phyloP scores from a whole-genome alignment of 2,329 filamentous ascomycete genomes.

The Alternaria alternata region DNA sequence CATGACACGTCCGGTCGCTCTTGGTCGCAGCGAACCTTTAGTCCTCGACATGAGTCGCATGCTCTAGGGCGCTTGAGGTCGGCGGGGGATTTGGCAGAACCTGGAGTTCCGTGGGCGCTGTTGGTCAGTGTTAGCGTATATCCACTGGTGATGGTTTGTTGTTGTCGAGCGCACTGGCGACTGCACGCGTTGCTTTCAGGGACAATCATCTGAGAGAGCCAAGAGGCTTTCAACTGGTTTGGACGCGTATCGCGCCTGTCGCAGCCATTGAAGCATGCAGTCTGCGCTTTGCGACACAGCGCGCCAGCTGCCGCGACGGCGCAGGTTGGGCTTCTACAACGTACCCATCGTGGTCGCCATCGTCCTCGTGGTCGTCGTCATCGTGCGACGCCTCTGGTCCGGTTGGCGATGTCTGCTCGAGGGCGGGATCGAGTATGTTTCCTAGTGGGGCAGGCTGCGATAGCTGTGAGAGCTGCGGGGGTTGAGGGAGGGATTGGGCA shows the following conservation, averaged over 20 bases:
- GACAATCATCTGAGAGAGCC: neutral
- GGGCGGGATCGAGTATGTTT: conserved; percentile 41
- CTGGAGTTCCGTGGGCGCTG: conserved; percentile 38
- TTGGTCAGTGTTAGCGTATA: conserved; percentile 9
- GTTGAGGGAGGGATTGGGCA: conserved; percentile 12
- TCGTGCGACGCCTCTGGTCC: neutral
- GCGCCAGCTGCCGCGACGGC: neutral
- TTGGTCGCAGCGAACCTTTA: conserved; percentile 80
- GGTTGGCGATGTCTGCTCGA: conserved; percentile 42
- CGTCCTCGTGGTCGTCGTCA: conserved; percentile 38
- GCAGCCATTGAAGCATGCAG: neutral
- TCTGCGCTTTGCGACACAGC: neutral
- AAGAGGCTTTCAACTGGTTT: neutral
- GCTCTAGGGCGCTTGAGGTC: conserved; percentile 58
- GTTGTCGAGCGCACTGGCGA: neutral
- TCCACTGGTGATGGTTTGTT: neutral
- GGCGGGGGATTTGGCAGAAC: conserved; percentile 41
- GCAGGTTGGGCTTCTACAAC: conserved; percentile 1
- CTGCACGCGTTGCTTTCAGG: neutral
- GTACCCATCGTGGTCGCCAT: conserved; percentile 43
- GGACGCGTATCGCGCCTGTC: neutral
- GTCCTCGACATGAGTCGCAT: conserved; percentile 57
- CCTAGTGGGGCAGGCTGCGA: conserved; percentile 27
- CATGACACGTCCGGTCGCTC: conserved; percentile 69
- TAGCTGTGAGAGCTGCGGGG: conserved; percentile 14